A percentile compares a stretch with the other conserved stretches of the same genome.
Conservation (phyloP, 73 alveolate species). For the Tetrahymena borealis region DNA sequence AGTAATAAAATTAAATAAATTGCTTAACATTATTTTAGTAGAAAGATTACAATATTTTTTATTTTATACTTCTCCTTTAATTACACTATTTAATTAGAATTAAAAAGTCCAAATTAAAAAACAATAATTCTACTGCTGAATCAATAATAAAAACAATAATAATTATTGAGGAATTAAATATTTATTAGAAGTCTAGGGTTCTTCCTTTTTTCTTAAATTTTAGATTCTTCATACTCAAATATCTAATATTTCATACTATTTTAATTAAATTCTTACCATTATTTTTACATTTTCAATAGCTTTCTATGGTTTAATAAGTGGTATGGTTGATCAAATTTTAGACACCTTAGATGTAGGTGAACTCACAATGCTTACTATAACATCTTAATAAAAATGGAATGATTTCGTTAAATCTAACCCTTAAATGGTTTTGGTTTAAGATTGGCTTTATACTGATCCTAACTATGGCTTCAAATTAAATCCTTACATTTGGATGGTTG, state of each 20-base stretch:
- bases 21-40: no score
- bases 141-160: no score
- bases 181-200: no score
- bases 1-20: not conserved
- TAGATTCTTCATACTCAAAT: no score
- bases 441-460: not conserved
- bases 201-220: no score
- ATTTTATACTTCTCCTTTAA: no score
- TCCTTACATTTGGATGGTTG: not conserved
- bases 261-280: not conserved
- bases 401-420: not conserved
- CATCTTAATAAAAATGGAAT: not conserved
- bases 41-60: no score
- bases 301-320: not conserved
- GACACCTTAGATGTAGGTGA: not conserved
- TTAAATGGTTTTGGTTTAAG: not conserved
- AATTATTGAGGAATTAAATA: no score
- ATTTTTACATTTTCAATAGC: not conserved
- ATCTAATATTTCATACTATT: not conserved
- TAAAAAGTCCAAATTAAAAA: no score
- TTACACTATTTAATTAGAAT: no score
- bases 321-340: not conserved
- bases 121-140: no score
- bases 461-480: not conserved
- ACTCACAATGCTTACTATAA: not conserved